Percentiles rank a stretch among this genome's conserved stretches.
Conservation (phyloP, 768 basidiomycete genomes). For the Tylopilus sp. region DNA sequence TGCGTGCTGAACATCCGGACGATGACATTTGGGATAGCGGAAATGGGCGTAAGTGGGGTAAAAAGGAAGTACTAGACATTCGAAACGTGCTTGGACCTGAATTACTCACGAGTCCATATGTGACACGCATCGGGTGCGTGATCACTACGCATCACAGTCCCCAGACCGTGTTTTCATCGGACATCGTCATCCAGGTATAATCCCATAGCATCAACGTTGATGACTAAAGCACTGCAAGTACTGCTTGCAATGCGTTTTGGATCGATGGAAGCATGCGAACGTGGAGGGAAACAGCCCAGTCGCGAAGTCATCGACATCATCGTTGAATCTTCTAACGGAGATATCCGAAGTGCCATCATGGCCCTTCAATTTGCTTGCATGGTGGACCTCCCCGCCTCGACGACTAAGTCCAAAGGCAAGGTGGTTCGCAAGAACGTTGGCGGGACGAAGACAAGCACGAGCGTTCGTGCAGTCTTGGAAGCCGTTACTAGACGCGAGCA, state of each 20-base stretch:
- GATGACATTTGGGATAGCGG: slow-evolving; percentile 46
- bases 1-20: slow-evolving; percentile 61
- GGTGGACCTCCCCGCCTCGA: slow-evolving; percentile 28
- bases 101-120: slow-evolving; percentile 66
- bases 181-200: slow-evolving; percentile 63
- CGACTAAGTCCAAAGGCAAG: slow-evolving; percentile 21
- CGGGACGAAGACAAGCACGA: slow-evolving; percentile 14
- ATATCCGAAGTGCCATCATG: slow-evolving; percentile 93
- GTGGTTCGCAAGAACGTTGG: slow-evolving; percentile 31
- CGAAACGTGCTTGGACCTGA: slow-evolving; percentile 68
- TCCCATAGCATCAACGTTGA: slow-evolving; percentile 83
- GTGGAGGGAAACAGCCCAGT: slow-evolving; percentile 39
- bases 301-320: slow-evolving; percentile 73
- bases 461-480: slow-evolving; percentile 50
- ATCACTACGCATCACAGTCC: neutral
- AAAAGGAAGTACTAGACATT: slow-evolving; percentile 58
- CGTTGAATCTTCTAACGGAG: slow-evolving; percentile 79
- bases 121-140: slow-evolving; percentile 75
- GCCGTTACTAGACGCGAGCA: slow-evolving; percentile 81
- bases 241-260: slow-evolving; percentile 51
- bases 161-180: neutral
- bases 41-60: slow-evolving; percentile 42
- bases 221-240: slow-evolving; percentile 71
- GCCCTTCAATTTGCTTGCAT: slow-evolving; percentile 83
- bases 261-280: slow-evolving; percentile 14